Evolutionary conservation across 768 basidiomycete species (phyloP).

Genomic region (Rhodocollybia butyracea): DNA sequence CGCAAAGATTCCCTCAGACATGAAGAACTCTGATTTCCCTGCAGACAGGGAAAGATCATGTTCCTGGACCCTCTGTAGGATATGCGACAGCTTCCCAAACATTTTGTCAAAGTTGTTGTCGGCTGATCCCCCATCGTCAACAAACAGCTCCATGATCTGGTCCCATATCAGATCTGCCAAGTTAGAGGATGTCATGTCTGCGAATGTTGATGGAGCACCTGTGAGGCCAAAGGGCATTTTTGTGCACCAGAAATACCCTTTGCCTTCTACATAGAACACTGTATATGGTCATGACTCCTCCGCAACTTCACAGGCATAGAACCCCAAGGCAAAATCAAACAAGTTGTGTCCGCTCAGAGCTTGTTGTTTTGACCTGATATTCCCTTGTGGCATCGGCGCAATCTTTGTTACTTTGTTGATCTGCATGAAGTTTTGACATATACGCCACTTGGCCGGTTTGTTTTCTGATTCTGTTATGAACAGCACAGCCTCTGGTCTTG

Average conservation of each 20-base stretch:
- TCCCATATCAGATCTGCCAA: not conserved
- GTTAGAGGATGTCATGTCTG: not conserved
- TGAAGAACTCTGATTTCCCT: constrained; percentile 11
- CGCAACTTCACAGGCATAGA: not conserved
- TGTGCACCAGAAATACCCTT: constrained; percentile 30
- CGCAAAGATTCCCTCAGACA: constrained; percentile 1
- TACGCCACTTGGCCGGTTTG: constrained; percentile 13
- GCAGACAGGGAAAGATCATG: constrained; percentile 31
- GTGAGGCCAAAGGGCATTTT: constrained; percentile 18
- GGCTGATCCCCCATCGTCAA: constrained; percentile 22
- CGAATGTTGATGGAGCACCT: constrained; percentile 19
- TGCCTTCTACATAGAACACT: constrained; percentile 19
- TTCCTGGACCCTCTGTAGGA: not conserved
- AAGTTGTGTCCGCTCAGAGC: constrained; percentile 32
- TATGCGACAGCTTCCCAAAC: constrained; percentile 7
- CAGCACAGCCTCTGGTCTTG: constrained; percentile 8
- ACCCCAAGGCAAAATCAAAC: constrained; percentile 32
- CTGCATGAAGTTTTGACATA: too few species aligned
- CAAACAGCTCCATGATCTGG: constrained; percentile 14
- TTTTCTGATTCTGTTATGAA: not conserved
- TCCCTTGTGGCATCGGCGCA: too few species aligned
- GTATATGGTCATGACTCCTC: constrained; percentile 1
- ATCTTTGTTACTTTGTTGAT: too few species aligned
- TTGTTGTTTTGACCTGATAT: constrained; percentile 35
- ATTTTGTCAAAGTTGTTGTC: constrained; percentile 21